Evolutionary conservation across 2,329 filamentous ascomycete species (phyloP).

Genomic region (Periglandula ipomoeae): DNA sequence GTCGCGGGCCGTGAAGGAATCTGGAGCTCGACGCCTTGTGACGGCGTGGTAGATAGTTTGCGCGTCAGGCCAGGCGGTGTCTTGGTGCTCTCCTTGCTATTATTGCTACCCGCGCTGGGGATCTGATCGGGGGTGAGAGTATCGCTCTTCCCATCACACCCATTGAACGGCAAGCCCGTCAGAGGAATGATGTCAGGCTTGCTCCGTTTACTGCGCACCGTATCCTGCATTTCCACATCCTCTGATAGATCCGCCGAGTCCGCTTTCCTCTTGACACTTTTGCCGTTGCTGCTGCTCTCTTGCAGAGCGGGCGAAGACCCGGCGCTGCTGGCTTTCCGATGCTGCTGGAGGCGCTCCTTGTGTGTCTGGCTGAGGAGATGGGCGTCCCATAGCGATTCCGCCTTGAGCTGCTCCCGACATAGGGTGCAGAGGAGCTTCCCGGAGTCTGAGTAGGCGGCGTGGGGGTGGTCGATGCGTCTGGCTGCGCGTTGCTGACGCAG

Average conservation of each 20-base stretch:
- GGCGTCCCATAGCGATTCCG: constrained; percentile 57
- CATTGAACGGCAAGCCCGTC: not conserved
- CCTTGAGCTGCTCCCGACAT: constrained; percentile 56
- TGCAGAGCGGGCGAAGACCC: constrained; percentile 11
- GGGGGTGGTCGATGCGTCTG: constrained; percentile 61
- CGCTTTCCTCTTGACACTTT: constrained; percentile 25
- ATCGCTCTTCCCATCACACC: constrained; percentile 11
- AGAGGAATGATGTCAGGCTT: constrained; percentile 24
- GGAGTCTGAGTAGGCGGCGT: constrained; percentile 57
- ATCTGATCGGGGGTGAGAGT: constrained; percentile 11
- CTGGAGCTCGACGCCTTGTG: constrained; percentile 49
- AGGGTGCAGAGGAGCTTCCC: constrained; percentile 60
- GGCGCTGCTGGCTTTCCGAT: constrained; percentile 10
- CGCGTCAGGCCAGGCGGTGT: constrained; percentile 25
- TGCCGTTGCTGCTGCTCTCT: constrained; percentile 8
- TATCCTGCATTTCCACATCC: constrained; percentile 26
- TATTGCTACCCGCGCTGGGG: constrained; percentile 13
- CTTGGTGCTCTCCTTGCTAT: constrained; percentile 11
- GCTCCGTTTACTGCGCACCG: constrained; percentile 36
- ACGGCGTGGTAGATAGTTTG: constrained; percentile 42
- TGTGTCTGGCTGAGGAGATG: constrained; percentile 45
- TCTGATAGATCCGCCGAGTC: constrained; percentile 19
- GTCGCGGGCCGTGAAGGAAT: constrained; percentile 57
- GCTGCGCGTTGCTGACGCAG: constrained; percentile 69
- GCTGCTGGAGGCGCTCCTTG: constrained; percentile 16